These are phyloP conservation scores for Zangia roseola DNA, from an alignment of 768 basidiomycete species.

Conservation along the genomic window DNA sequence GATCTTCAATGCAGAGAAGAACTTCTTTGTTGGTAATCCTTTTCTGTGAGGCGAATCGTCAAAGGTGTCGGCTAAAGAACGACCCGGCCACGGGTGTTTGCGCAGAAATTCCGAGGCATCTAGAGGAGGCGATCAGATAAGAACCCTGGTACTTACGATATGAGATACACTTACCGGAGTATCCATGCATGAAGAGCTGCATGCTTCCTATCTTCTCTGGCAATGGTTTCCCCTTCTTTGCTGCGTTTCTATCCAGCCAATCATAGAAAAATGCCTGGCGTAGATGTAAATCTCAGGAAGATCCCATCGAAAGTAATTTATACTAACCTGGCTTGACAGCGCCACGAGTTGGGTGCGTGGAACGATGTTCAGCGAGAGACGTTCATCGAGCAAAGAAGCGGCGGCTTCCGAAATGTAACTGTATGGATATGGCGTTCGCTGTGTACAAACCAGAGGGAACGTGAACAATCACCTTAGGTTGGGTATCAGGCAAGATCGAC, in stretches of 20 bases:
- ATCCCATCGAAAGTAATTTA: neutral
- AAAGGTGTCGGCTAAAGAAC: slow-evolving; percentile 80
- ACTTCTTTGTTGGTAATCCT: slow-evolving; percentile 64
- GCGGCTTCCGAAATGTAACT: slow-evolving; percentile 91
- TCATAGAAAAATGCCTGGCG: slow-evolving; percentile 86
- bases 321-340: slow-evolving; percentile 63
- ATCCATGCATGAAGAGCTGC: slow-evolving; percentile 87
- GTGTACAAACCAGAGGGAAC: neutral
- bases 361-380: slow-evolving; percentile 76
- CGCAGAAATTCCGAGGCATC: slow-evolving; percentile 88
- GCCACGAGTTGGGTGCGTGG: slow-evolving; percentile 84
- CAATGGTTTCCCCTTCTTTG: slow-evolving; percentile 79
- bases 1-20: slow-evolving; percentile 66
- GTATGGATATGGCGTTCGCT: neutral
- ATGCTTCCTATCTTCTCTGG: slow-evolving; percentile 90
- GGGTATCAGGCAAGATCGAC: slow-evolving; percentile 84
- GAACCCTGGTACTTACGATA: neutral
- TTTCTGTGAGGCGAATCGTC: slow-evolving; percentile 81
- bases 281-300: slow-evolving; percentile 1
- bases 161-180: slow-evolving; percentile 48
- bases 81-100: slow-evolving; percentile 85
- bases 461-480: slow-evolving; percentile 63
- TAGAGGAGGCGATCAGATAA: slow-evolving; percentile 22
- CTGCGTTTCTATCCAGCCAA: slow-evolving; percentile 80
- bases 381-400: slow-evolving; percentile 76